A percentile compares a stretch with the other conserved stretches of the same genome.
Evolutionary conservation across 1,284 basidiomycete species (phyloP).

Genomic region (Coniferiporia sulphurascens): DNA sequence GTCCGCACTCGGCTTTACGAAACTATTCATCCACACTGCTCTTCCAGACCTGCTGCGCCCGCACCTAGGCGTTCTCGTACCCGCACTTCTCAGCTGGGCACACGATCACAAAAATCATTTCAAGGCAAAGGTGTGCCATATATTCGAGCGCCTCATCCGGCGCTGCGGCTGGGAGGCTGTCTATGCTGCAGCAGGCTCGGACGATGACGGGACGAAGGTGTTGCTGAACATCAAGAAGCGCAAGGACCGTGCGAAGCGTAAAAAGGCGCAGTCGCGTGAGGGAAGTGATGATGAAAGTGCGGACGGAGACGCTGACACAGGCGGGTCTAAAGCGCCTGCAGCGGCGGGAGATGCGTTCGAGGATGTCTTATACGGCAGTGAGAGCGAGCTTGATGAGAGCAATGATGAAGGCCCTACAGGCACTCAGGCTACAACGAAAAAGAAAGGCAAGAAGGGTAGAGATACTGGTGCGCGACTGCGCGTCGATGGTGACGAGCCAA

Average conservation of each 20-base stretch:
- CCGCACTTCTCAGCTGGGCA: conserved; percentile 86
- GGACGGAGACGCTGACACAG: conserved; percentile 25
- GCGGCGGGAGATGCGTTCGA: conserved; percentile 86
- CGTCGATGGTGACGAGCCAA: conserved; percentile 89
- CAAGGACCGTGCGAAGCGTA: conserved; percentile 83
- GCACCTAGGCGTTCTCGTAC: conserved; percentile 76
- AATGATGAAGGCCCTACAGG: conserved; percentile 53
- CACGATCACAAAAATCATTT: conserved; percentile 99
- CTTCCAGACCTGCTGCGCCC: conserved; percentile 67
- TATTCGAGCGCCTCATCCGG: conserved; percentile 93
- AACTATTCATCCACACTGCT: conserved; percentile 88
- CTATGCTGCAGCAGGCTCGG: conserved; percentile 53
- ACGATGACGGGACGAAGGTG: conserved; percentile 66
- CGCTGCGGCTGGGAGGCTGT: conserved; percentile 89
- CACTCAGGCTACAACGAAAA: conserved; percentile 23
- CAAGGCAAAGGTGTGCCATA: conserved; percentile 94
- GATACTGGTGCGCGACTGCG: conserved; percentile 60
- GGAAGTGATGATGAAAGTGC: conserved; percentile 39
- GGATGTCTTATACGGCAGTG: conserved; percentile 92
- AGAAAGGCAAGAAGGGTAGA: conserved; percentile 33
- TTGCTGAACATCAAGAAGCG: conserved; percentile 88
- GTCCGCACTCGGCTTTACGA: conserved; percentile 91
- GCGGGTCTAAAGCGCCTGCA: conserved; percentile 37
- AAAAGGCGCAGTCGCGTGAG: conserved; percentile 53
- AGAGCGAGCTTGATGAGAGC: conserved; percentile 77